Conservation (phyloP, 129 eudicot genomes). For the Lactuca saligna region DNA sequence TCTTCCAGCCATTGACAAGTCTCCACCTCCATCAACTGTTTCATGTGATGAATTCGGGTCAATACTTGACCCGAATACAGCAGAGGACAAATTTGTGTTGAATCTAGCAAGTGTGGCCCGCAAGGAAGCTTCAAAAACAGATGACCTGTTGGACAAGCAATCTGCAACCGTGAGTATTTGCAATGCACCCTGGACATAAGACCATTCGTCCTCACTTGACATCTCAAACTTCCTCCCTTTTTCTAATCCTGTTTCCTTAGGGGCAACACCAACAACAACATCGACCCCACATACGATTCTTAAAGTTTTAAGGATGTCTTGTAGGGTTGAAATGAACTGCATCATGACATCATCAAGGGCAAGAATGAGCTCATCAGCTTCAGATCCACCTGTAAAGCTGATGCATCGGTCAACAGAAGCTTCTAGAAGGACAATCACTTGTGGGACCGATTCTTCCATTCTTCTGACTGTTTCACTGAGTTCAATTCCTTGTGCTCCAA, state of each 20-base stretch:
- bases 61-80: slow-evolving; percentile 72
- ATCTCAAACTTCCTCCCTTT: slow-evolving; percentile 71
- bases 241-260: slow-evolving; percentile 61
- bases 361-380: slow-evolving; percentile 85
- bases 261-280: slow-evolving; percentile 6
- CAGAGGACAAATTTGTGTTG: slow-evolving; percentile 78
- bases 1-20: slow-evolving; percentile 58
- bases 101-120: slow-evolving; percentile 91
- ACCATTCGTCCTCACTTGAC: slow-evolving; percentile 96
- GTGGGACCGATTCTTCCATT: slow-evolving; percentile 99
- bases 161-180: slow-evolving; percentile 94
- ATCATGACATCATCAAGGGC: slow-evolving; percentile 90
- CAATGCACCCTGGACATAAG: slow-evolving; percentile 95
- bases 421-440: slow-evolving; percentile 89
- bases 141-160: slow-evolving; percentile 83
- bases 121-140: slow-evolving; percentile 98
- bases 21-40: slow-evolving; percentile 58
- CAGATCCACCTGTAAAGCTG: slow-evolving; percentile 96
- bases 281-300: slow-evolving; percentile 87
- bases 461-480: slow-evolving; percentile 98
- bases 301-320: slow-evolving; percentile 80
- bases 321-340: slow-evolving; percentile 79
- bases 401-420: slow-evolving; percentile 95
- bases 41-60: slow-evolving; percentile 57
- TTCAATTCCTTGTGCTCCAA: slow-evolving; percentile 92